Percentiles rank a stretch among this genome's conserved stretches.
Conservation (phyloP, 1,284 basidiomycete genomes). For the Moniliophthora roreri region DNA sequence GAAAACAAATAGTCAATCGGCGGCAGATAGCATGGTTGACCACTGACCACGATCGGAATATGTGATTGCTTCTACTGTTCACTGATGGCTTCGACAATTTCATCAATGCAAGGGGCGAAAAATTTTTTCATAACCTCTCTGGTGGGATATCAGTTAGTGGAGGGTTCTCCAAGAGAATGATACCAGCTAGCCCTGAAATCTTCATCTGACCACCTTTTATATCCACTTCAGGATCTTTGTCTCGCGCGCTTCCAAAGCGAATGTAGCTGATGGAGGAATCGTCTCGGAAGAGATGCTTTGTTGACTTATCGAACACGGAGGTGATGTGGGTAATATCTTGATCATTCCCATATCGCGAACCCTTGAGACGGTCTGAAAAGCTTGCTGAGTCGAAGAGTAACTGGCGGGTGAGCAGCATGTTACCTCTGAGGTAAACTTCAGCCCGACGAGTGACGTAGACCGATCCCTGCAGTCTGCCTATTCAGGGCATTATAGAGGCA, state of each 20-base stretch:
- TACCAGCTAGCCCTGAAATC: slow-evolving; percentile 33
- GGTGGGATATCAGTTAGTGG: background rate
- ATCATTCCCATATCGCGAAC: slow-evolving; percentile 24
- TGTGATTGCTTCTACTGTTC: slow-evolving; percentile 30
- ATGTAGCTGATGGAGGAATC: slow-evolving; percentile 39
- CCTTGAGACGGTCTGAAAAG: slow-evolving; percentile 27
- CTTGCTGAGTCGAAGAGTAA: too few relatives aligned
- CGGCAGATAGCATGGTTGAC: background rate
- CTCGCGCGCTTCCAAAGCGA: slow-evolving; percentile 44
- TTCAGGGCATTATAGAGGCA: slow-evolving; percentile 18
- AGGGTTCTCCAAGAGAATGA: too few relatives aligned
- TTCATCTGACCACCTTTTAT: slow-evolving; percentile 48
- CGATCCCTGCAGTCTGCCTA: slow-evolving; percentile 33
- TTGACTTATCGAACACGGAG: slow-evolving; percentile 42
- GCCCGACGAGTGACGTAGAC: slow-evolving; percentile 30
- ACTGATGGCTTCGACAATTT: slow-evolving; percentile 39
- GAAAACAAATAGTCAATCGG: too few relatives aligned
- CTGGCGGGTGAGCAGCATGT: slow-evolving; percentile 2
- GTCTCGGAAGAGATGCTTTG: slow-evolving; percentile 44
- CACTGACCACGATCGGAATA: slow-evolving; percentile 33
- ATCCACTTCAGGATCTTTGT: slow-evolving; percentile 40
- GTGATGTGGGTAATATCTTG: slow-evolving; percentile 38
- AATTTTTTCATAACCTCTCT: slow-evolving; percentile 41
- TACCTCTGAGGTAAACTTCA: slow-evolving; percentile 28
- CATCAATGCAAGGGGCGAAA: slow-evolving; percentile 45